These are phyloP conservation scores for Tetrapyrgos nigripes DNA, from an alignment of 1,284 basidiomycete genomes.

Conservation along the genomic window DNA sequence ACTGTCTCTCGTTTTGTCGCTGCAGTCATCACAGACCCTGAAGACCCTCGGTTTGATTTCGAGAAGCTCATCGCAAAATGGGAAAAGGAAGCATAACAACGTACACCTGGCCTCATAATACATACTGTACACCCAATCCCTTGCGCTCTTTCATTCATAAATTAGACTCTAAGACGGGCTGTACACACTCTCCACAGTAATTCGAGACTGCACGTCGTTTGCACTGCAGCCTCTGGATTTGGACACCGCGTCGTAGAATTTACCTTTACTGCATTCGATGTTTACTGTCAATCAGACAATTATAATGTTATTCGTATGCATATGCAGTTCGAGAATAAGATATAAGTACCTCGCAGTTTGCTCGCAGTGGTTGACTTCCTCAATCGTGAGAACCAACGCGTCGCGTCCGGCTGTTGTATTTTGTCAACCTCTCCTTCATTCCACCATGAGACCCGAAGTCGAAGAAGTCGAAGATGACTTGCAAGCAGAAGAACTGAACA, in stretches of 20 bases:
- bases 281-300: neutral
- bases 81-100: slow-evolving; percentile 63
- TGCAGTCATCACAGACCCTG: slow-evolving; percentile 89
- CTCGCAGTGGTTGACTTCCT: neutral
- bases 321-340: neutral
- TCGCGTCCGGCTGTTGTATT: slow-evolving; percentile 3
- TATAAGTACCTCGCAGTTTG: neutral
- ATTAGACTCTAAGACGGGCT: neutral
- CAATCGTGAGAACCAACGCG: slow-evolving; percentile 17
- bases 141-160: neutral
- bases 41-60: slow-evolving; percentile 95
- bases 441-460: slow-evolving; percentile 65
- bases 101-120: neutral
- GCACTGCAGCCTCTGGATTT: neutral
- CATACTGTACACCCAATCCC: neutral
- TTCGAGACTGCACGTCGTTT: neutral
- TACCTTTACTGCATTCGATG: too few relatives aligned
- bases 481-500: slow-evolving; percentile 86
- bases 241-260: neutral
- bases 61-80: slow-evolving; percentile 88
- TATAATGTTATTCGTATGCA: neutral
- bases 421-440: neutral
- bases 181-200: neutral
- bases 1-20: slow-evolving; percentile 26
- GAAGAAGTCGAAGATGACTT: slow-evolving; percentile 85